These are phyloP conservation scores for Lyophyllum shimeji DNA, from an alignment of 768 basidiomycete genomes.

Conservation along the genomic window DNA sequence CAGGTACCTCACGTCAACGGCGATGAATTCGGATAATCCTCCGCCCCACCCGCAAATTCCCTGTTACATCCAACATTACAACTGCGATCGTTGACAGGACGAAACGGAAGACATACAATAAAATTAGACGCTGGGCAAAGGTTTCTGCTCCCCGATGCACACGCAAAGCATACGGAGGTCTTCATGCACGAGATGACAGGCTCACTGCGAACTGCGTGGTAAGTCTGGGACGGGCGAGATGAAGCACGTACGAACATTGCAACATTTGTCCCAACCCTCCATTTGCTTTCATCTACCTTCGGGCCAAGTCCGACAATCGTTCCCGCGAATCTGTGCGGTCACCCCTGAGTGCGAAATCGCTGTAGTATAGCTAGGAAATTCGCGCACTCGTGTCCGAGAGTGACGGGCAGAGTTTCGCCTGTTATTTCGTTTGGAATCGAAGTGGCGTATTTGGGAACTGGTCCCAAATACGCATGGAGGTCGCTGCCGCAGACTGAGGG, in stretches of 20 bases:
- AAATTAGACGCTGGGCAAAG: constrained; percentile 32
- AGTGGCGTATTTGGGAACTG: constrained; percentile 29
- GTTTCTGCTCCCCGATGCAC: constrained; percentile 31
- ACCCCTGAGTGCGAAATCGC: not conserved
- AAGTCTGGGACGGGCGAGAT: not conserved
- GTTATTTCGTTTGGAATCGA: constrained; percentile 34
- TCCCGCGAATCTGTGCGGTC: constrained; percentile 28
- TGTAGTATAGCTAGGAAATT: not conserved
- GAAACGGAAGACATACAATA: constrained; percentile 27
- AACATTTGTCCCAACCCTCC: constrained; percentile 33
- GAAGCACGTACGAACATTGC: constrained; percentile 23
- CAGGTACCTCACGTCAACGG: constrained; percentile 31
- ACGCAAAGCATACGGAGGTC: constrained; percentile 29
- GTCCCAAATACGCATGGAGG: constrained; percentile 39
- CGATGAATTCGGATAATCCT: constrained; percentile 43
- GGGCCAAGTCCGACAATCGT: constrained; percentile 33
- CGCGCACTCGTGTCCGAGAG: constrained; percentile 45
- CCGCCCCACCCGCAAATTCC: constrained; percentile 40
- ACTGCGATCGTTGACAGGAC: too few species aligned
- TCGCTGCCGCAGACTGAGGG: constrained; percentile 46
- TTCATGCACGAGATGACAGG: constrained; percentile 41
- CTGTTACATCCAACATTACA: constrained; percentile 18
- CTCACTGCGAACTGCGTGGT: constrained; percentile 27
- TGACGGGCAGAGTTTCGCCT: constrained; percentile 38
- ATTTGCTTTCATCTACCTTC: constrained; percentile 31